Percentiles rank a stretch among this genome's conserved stretches.
Evolutionary conservation across 148 eudicot genomes (phyloP).

Genomic region (Diospyros lotus): DNA sequence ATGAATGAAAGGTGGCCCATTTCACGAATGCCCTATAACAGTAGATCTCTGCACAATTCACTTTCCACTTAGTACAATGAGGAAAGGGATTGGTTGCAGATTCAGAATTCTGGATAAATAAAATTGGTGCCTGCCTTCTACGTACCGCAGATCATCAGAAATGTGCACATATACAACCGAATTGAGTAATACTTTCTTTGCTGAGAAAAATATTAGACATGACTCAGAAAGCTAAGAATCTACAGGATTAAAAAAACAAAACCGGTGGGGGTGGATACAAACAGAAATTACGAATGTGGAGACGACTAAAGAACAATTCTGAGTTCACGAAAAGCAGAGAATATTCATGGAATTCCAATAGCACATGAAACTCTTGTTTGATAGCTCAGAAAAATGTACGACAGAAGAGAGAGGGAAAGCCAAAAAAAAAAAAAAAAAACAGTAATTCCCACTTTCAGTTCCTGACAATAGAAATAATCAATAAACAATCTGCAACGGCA

Average conservation of each 20-base stretch:
- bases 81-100: background rate
- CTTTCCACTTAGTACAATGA: slow-evolving; percentile 10
- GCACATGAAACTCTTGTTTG: too few species aligned
- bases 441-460: too few species aligned
- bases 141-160: background rate
- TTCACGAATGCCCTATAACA: background rate
- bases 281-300: background rate
- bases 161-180: background rate
- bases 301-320: background rate
- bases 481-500: background rate
- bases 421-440: too few species aligned
- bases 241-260: background rate
- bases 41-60: slow-evolving; percentile 17
- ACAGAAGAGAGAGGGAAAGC: too few species aligned
- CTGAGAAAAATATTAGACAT: slow-evolving; percentile 5
- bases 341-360: too few species aligned
- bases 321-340: background rate
- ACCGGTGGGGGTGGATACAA: background rate
- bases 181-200: background rate
- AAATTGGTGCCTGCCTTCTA: too few species aligned
- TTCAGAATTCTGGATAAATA: background rate
- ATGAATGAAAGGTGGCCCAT: slow-evolving; percentile 87
- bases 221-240: slow-evolving; percentile 11
- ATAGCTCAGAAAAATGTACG: too few species aligned
- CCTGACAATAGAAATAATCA: background rate